These are phyloP conservation scores for Gossypium laxum DNA, from an alignment of 441 rosid genomes.

Conservation along the genomic window DNA sequence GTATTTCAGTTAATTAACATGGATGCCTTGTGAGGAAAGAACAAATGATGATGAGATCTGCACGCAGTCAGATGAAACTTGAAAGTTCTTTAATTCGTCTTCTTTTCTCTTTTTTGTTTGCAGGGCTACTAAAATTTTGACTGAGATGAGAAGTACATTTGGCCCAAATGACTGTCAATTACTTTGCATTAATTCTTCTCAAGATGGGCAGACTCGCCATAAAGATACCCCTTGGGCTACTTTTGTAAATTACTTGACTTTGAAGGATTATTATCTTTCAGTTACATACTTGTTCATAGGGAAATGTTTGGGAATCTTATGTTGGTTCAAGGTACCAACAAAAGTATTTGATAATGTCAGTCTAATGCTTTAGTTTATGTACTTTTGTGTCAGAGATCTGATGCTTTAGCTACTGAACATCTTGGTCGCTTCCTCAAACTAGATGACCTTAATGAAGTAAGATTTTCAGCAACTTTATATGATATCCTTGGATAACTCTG, in stretches of 20 bases:
- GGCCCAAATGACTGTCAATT: constrained; percentile 66
- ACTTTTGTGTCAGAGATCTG: constrained; percentile 48
- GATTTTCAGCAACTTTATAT: constrained; percentile 8
- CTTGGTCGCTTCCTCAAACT: constrained; percentile 65
- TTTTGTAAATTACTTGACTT: constrained; percentile 44
- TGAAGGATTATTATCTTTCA: constrained; percentile 14
- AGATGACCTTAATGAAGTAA: constrained; percentile 71
- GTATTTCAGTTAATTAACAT: neutral
- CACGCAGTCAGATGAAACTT: constrained; percentile 4
- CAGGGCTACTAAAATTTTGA: constrained; percentile 70
- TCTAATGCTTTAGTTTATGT: constrained; percentile 21
- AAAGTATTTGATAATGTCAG: constrained; percentile 5
- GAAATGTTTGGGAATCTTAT: constrained; percentile 10
- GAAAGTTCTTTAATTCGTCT: neutral
- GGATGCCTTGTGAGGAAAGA: neutral
- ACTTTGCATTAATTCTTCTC: constrained; percentile 85
- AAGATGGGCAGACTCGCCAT: constrained; percentile 53
- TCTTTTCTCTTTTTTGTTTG: constrained; percentile 15
- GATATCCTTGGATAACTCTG: constrained; percentile 8
- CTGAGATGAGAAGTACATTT: constrained; percentile 84
- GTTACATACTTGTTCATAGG: constrained; percentile 12
- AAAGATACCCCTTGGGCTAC: constrained; percentile 61
- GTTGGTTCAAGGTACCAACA: constrained; percentile 9
- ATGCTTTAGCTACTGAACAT: constrained; percentile 35
- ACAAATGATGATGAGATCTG: neutral